phyloP scores from a whole-genome alignment of 1,139 yeast species.

The Yamadazyma membranifaciens region DNA sequence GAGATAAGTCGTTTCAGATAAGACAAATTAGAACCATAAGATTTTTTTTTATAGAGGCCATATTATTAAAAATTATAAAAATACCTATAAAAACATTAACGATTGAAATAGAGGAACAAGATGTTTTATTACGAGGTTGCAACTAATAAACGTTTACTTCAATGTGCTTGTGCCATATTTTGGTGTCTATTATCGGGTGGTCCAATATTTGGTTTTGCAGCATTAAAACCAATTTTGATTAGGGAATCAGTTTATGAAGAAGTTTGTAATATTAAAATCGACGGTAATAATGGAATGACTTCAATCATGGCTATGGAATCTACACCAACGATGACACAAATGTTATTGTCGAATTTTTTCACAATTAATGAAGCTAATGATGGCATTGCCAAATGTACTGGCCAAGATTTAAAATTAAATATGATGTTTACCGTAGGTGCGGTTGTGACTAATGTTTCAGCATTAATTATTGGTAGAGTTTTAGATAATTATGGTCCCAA shows the following conservation, averaged over 20 bases:
- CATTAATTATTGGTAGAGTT: conserved; percentile 39
- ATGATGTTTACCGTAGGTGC: conserved; percentile 49
- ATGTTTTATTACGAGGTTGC: conserved; percentile 21
- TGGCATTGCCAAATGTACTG: conserved; percentile 32
- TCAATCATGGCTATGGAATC: conserved; percentile 10
- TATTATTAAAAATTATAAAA: no score
- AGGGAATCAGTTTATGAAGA: conserved; percentile 40
- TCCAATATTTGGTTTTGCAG: conserved; percentile 49
- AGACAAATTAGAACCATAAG: not conserved
- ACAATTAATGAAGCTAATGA: conserved; percentile 11
- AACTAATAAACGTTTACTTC: conserved; percentile 20
- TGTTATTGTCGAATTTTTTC: conserved; percentile 12
- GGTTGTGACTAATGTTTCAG: conserved; percentile 43
- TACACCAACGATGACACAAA: conserved; percentile 11
- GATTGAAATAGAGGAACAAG: not conserved
- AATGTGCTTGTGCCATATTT: conserved; percentile 36
- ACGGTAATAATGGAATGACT: conserved; percentile 4
- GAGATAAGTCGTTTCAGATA: conserved; percentile 1
- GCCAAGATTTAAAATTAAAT: conserved; percentile 44
- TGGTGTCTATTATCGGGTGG: conserved; percentile 49
- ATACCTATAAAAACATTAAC: not conserved
- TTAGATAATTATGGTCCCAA: conserved; percentile 44
- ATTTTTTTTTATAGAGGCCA: not conserved
- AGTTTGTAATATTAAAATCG: conserved; percentile 27
- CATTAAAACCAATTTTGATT: conserved; percentile 43